Conservation (phyloP, 2,329 filamentous ascomycete species). For the Botryotinia globosa region DNA sequence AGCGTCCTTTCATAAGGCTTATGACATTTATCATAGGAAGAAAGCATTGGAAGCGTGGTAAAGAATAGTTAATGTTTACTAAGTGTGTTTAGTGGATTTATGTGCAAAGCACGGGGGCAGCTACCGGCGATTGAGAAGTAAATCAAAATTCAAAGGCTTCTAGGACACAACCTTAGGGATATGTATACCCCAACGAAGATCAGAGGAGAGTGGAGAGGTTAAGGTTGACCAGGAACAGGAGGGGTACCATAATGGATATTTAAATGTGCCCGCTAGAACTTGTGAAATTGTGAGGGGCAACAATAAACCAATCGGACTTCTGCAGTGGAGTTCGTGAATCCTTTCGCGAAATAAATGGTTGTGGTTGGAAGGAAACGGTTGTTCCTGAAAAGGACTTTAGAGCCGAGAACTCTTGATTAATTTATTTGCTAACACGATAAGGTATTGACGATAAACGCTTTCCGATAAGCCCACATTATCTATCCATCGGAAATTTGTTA, state of each 20-base stretch:
- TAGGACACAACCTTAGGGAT: slow-evolving; percentile 49
- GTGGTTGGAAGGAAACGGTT: not conserved
- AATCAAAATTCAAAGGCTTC: slow-evolving; percentile 39
- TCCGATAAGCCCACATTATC: not conserved
- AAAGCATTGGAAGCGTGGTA: not conserved
- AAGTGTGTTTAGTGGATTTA: not conserved
- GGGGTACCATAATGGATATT: slow-evolving; percentile 37
- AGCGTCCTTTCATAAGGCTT: rapidly evolving
- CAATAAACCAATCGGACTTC: slow-evolving; percentile 25
- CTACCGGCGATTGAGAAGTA: slow-evolving; percentile 39
- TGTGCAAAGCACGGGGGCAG: slow-evolving; percentile 18
- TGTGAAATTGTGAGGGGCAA: slow-evolving; percentile 47
- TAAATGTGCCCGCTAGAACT: not conserved
- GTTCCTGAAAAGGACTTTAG: not conserved
- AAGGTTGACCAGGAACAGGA: slow-evolving; percentile 40
- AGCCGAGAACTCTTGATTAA: not conserved
- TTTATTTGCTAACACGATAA: not conserved
- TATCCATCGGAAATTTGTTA: not conserved
- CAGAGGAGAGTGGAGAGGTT: slow-evolving; percentile 36
- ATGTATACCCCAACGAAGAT: slow-evolving; percentile 43
- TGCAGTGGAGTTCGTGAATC: slow-evolving; percentile 38
- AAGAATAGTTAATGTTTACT: not conserved
- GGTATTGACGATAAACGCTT: not conserved
- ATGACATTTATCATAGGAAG: not conserved
- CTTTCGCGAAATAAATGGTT: not conserved